Evolutionary conservation across 192 early-diverging fungal genomes (phyloP).

Genomic region (Obelidium mucronatum): DNA sequence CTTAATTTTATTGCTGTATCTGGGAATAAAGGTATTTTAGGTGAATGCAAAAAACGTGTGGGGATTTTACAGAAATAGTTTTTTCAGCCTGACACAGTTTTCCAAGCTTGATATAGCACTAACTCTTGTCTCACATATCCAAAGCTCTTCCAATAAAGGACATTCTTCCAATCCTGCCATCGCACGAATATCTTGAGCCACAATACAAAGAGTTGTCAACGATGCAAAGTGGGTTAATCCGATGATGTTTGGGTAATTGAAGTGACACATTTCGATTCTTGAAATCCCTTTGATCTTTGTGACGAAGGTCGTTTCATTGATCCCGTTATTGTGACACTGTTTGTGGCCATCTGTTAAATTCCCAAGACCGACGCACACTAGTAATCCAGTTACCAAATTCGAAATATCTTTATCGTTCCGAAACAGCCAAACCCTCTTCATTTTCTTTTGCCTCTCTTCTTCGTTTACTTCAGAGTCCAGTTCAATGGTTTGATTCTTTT

Average conservation of each 20-base stretch:
- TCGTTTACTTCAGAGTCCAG: conserved; percentile 23
- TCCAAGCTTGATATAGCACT: conserved; percentile 52
- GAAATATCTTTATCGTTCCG: conserved; percentile 43
- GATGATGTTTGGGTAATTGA: conserved; percentile 54
- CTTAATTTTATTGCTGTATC: conserved; percentile 60
- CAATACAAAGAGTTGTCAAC: conserved; percentile 56
- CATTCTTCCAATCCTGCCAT: conserved; percentile 54
- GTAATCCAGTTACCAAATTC: conserved; percentile 43
- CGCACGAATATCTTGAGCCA: conserved; percentile 62
- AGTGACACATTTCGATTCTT: conserved; percentile 65
- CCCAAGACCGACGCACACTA: too few relatives aligned
- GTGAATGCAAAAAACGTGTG: background rate
- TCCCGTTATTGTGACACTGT: conserved; percentile 52
- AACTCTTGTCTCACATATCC: conserved; percentile 66
- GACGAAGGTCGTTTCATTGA: conserved; percentile 38
- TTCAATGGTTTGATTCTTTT: background rate
- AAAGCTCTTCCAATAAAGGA: conserved; percentile 53
- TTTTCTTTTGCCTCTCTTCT: conserved; percentile 21
- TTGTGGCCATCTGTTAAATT: background rate
- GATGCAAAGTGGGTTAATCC: conserved; percentile 49
- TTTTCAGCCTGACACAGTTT: conserved; percentile 41
- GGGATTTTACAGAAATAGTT: conserved; percentile 59
- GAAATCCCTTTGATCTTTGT: conserved; percentile 28
- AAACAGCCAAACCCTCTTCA: conserved; percentile 36
- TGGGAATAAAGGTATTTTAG: conserved; percentile 18